Evolutionary conservation across 2,329 filamentous ascomycete species (phyloP).

Genomic region (Colletotrichum sp.): DNA sequence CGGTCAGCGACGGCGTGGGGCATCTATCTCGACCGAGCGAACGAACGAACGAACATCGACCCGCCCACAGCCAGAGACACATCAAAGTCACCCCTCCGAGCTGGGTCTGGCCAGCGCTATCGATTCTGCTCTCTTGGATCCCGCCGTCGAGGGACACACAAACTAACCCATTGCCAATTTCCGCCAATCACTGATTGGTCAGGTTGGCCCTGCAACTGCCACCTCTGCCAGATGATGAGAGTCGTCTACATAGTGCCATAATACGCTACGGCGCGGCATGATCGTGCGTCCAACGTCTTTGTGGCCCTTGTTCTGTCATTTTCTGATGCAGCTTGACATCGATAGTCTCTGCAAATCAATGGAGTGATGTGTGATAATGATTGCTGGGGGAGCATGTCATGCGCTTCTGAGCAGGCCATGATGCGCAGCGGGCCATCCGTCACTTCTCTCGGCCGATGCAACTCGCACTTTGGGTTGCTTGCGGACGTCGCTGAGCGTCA

Average conservation of each 20-base stretch:
- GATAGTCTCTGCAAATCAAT: constrained; percentile 25
- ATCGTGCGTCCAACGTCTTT: neutral
- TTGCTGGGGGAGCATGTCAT: neutral
- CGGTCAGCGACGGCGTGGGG: constrained; percentile 19
- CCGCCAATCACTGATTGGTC: constrained; percentile 21
- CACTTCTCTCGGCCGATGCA: neutral
- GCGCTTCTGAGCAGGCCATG: neutral
- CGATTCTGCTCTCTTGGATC: constrained; percentile 11
- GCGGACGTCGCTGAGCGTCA: neutral
- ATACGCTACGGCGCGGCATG: neutral
- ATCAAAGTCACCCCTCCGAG: neutral
- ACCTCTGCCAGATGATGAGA: neutral
- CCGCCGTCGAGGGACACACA: constrained; percentile 2
- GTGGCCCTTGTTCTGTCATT: neutral
- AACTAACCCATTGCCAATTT: constrained; percentile 12
- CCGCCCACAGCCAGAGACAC: neutral
- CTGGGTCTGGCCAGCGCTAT: constrained; percentile 19
- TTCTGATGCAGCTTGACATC: constrained; percentile 18
- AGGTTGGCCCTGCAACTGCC: neutral
- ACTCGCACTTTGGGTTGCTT: neutral
- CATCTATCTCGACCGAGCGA: constrained; percentile 5
- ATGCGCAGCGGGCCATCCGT: neutral
- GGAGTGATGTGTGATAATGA: constrained; percentile 24
- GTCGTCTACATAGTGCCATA: neutral
- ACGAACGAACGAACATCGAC: constrained; percentile 14